phyloP scores from a whole-genome alignment of 2,329 filamentous ascomycete genomes.

The Diaporthe nobilis region DNA sequence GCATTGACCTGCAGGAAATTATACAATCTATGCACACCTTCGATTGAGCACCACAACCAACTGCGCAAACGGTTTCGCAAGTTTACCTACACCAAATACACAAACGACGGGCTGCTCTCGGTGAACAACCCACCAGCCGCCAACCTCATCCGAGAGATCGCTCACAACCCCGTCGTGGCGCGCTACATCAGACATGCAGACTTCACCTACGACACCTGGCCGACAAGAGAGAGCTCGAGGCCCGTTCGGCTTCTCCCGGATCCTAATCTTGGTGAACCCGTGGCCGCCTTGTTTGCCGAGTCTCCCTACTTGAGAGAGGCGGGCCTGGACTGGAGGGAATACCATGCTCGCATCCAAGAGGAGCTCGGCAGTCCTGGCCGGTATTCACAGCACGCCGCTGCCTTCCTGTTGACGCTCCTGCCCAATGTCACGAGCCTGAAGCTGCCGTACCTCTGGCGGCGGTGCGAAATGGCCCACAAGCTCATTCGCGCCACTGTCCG shows the following conservation, averaged over 20 bases:
- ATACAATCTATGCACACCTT: slow-evolving; percentile 7
- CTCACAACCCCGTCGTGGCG: background rate
- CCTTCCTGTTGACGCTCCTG: slow-evolving; percentile 5
- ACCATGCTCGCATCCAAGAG: background rate
- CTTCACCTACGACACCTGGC: background rate
- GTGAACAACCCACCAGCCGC: background rate
- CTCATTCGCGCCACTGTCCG: background rate
- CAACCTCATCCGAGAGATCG: background rate
- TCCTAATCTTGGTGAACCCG: background rate
- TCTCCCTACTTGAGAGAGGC: background rate
- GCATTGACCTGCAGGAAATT: slow-evolving; percentile 1
- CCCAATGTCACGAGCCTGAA: background rate
- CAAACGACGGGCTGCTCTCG: background rate
- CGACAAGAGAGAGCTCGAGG: background rate
- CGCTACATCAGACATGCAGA: slow-evolving; percentile 11
- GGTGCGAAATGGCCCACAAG: background rate
- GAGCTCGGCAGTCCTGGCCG: background rate
- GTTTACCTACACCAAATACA: background rate
- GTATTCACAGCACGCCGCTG: slow-evolving; percentile 13
- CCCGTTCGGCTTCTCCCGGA: background rate
- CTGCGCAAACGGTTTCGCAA: background rate
- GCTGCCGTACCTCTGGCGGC: background rate
- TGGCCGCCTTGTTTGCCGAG: background rate
- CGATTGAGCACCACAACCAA: background rate
- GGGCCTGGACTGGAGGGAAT: slow-evolving; percentile 1